A percentile compares a stretch with the other conserved stretches of the same genome.
Conservation (phyloP, 2,329 filamentous ascomycete species). For the Penicillium frequentans region DNA sequence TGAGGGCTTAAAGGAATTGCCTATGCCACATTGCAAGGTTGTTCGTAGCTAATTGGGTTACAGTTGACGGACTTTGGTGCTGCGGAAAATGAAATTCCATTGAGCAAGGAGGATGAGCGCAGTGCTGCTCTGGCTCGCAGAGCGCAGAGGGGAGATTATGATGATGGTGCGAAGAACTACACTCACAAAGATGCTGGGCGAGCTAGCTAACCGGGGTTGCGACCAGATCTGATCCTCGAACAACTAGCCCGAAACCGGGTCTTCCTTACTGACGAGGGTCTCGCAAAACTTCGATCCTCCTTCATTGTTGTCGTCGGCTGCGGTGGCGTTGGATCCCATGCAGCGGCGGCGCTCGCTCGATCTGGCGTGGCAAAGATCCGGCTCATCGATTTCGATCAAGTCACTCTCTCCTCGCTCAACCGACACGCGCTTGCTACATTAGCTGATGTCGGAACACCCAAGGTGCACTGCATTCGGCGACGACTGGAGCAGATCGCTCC, state of each 20-base stretch:
- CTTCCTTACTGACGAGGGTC: slow-evolving; percentile 80
- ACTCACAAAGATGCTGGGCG: neutral
- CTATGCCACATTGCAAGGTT: neutral
- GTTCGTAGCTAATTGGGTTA: slow-evolving; percentile 31
- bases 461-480: slow-evolving; percentile 80
- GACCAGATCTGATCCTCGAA: slow-evolving; percentile 79
- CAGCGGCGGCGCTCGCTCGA: slow-evolving; percentile 77
- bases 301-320: slow-evolving; percentile 91
- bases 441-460: slow-evolving; percentile 88
- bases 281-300: slow-evolving; percentile 73
- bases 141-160: slow-evolving; percentile 64
- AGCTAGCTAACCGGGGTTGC: neutral
- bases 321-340: slow-evolving; percentile 93
- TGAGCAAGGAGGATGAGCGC: slow-evolving; percentile 57
- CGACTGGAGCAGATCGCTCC: slow-evolving; percentile 83
- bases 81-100: slow-evolving; percentile 29
- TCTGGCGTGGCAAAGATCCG: slow-evolving; percentile 53
- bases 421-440: slow-evolving; percentile 49
- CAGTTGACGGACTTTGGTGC: slow-evolving; percentile 54
- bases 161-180: slow-evolving; percentile 50
- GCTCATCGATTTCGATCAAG: slow-evolving; percentile 1
- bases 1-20: slow-evolving; percentile 25
- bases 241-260: slow-evolving; percentile 91
- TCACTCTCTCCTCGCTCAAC: neutral
- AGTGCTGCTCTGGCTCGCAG: slow-evolving; percentile 59